These are phyloP conservation scores for Puccinia triticina DNA, from an alignment of 1,284 basidiomycete species.

Conservation along the genomic window DNA sequence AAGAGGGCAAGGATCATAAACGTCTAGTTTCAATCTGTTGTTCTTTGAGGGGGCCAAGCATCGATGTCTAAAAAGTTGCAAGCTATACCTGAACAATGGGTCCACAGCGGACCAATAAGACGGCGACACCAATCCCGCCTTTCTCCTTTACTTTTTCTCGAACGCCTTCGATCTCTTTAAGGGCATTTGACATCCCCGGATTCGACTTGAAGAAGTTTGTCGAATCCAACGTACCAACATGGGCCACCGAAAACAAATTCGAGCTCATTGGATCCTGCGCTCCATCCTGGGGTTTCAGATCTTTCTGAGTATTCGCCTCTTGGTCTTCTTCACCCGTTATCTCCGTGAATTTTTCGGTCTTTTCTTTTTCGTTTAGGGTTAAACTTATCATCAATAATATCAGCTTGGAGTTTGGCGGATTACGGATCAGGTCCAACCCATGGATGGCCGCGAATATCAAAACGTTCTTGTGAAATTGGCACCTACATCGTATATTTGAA, in stretches of 20 bases:
- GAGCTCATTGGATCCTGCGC: not conserved
- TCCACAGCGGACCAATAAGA: conserved; percentile 33
- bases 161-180: conserved; percentile 25
- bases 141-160: conserved; percentile 19
- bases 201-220: conserved; percentile 28
- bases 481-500: conserved; percentile 19
- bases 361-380: not conserved
- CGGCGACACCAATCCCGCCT: conserved; percentile 37
- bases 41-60: not conserved
- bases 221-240: conserved; percentile 9
- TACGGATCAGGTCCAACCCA: conserved; percentile 27
- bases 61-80: not conserved
- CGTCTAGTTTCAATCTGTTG: not conserved
- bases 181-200: conserved; percentile 12
- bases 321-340: conserved; percentile 4
- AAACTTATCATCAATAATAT: conserved; percentile 20
- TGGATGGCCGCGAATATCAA: conserved; percentile 46
- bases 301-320: not conserved
- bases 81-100: conserved; percentile 36
- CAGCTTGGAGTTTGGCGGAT: conserved; percentile 7
- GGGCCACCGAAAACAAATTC: conserved; percentile 33
- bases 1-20: not conserved
- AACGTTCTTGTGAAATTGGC: conserved; percentile 38
- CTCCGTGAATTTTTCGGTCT: not conserved
- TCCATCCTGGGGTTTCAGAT: not conserved